Conservation (phyloP, 108 stramenopile species). For the Skeletonema menzelii region DNA sequence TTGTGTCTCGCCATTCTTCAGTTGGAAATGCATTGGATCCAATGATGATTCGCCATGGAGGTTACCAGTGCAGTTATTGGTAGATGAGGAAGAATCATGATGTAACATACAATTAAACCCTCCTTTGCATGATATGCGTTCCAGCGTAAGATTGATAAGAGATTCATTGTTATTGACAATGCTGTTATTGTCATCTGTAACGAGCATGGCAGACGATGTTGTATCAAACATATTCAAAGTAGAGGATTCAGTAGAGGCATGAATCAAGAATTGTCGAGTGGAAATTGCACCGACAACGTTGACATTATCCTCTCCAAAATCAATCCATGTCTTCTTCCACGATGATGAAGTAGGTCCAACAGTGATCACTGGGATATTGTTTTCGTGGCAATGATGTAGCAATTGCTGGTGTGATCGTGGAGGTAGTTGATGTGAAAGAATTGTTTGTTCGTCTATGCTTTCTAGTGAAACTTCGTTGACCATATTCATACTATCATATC, state of each 20-base stretch:
- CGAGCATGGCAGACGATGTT: neutral
- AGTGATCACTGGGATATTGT: constrained; percentile 5
- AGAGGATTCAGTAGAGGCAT: neutral
- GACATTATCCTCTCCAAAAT: constrained; percentile 8
- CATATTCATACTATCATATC: neutral
- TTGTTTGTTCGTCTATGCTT: neutral
- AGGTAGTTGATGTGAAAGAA: neutral
- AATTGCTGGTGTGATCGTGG: neutral
- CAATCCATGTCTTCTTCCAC: neutral
- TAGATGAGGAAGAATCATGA: neutral
- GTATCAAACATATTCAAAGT: no score
- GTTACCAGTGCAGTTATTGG: neutral
- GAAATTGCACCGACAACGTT: neutral
- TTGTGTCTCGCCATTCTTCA: constrained; percentile 2
- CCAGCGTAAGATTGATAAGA: neutral
- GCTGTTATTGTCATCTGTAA: neutral
- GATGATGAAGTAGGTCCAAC: neutral
- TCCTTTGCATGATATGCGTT: neutral
- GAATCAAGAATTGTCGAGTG: constrained; percentile 6
- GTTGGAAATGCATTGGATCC: neutral
- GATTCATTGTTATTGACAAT: neutral
- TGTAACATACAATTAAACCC: neutral
- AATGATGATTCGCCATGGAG: neutral
- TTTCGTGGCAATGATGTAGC: neutral
- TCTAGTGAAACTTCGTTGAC: constrained; percentile 3